Evolutionary conservation across 1,139 yeast species (phyloP).

Genomic region (Pichia sp.): DNA sequence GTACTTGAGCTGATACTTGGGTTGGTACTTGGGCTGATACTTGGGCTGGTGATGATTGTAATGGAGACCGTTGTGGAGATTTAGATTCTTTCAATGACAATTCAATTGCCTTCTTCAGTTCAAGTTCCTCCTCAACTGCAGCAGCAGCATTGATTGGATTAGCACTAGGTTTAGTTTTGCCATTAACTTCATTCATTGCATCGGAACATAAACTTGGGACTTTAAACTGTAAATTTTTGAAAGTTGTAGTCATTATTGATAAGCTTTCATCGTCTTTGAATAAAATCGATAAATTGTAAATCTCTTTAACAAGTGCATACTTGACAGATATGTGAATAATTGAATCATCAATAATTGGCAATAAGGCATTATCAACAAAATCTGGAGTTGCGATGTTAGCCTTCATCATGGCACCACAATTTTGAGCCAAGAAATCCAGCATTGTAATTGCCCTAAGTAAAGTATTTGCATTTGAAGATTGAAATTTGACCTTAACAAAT

Average conservation of each 20-base stretch:
- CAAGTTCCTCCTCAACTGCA: constrained; percentile 58
- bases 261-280: constrained; percentile 69
- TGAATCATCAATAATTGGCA: constrained; percentile 49
- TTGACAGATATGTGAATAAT: constrained; percentile 65
- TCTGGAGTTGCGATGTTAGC: constrained; percentile 70
- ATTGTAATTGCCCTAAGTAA: constrained; percentile 67
- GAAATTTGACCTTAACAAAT: constrained; percentile 47
- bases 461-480: constrained; percentile 69
- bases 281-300: constrained; percentile 54
- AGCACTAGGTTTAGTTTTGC: constrained; percentile 10
- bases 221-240: constrained; percentile 34
- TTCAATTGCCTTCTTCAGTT: constrained; percentile 69
- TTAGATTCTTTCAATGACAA: constrained; percentile 62
- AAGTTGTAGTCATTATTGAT: constrained; percentile 60
- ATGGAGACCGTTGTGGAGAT: too few species aligned
- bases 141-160: constrained; percentile 1
- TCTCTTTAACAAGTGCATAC: constrained; percentile 55
- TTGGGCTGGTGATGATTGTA: neutral
- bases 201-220: constrained; percentile 41
- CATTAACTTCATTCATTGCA: constrained; percentile 25
- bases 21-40: neutral
- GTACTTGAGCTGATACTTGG: neutral
- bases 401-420: constrained; percentile 84
- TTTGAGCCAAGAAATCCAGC: constrained; percentile 75
- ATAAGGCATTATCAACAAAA: constrained; percentile 50